A percentile compares a stretch with the other conserved stretches of the same genome.
phyloP scores from a whole-genome alignment of 306 rosid species.

The Quercus gilva region DNA sequence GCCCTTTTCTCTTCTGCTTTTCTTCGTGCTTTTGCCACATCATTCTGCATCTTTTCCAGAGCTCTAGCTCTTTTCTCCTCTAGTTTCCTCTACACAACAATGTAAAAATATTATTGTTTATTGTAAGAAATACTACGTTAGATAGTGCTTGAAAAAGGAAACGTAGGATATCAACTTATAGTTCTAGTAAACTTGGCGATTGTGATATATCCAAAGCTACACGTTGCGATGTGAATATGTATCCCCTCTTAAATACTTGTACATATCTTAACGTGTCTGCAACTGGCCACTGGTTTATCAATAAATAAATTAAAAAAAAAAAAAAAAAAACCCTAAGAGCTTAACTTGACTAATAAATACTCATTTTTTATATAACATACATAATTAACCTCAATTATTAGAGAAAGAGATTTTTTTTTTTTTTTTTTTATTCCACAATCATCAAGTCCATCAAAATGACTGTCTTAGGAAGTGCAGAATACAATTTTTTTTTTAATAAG shows the following conservation, averaged over 20 bases:
- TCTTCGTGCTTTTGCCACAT: slow-evolving; percentile 76
- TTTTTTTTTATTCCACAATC: neutral
- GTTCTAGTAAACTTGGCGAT: too few relatives aligned
- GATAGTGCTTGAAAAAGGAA: neutral
- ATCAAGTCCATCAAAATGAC: neutral
- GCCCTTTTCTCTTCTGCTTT: slow-evolving; percentile 92
- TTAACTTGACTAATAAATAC: too few relatives aligned
- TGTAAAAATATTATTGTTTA: neutral
- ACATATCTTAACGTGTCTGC: too few relatives aligned
- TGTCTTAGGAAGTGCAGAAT: too few relatives aligned
- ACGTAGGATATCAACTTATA: neutral
- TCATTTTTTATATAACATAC: too few relatives aligned
- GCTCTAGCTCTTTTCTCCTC: slow-evolving; percentile 94
- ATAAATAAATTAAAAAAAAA: too few relatives aligned
- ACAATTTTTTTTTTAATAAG: too few relatives aligned
- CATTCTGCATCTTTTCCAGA: slow-evolving; percentile 80
- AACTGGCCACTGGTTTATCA: accelerated
- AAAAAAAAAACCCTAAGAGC: accelerated
- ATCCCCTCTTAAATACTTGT: accelerated
- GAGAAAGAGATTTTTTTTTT: neutral
- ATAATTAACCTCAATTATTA: neutral
- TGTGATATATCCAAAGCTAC: too few relatives aligned
- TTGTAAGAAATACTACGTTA: neutral
- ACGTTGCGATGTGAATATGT: too few relatives aligned
- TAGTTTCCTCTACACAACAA: slow-evolving; percentile 75